Base-by-base conservation (phyloP, 495 filamentous ascomycete species). In the Friedmanniomyces endolithicus region DNA sequence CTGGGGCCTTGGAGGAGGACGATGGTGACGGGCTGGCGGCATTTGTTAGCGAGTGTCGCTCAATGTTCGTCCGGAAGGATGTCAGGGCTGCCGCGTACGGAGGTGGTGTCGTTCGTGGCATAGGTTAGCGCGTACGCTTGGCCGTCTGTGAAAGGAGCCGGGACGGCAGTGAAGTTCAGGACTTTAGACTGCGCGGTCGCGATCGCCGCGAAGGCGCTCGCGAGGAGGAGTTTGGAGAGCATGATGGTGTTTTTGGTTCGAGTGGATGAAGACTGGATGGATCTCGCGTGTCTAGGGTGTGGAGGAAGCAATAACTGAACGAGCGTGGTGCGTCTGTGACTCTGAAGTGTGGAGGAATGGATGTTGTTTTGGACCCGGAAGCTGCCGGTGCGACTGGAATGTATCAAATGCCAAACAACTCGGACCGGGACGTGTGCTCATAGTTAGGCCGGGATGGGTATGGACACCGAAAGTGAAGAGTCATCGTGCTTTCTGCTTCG, bases 1-100 rank as follows among this genome's bases (percentile, higher is more conserved):
- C n/a, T n/a, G n/a, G 46, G 35, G 25, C 67, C 67, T 55, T 67
- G 50, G 50, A 64, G 62, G 8, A 71, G 64, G 23, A 61, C 57
- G 56, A 71, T 64, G 39, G 64, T 64, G 33, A 68, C 56, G 12
- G 66, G 59, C 62, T 62, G 27, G 43, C 20, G 12, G 3, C 14
- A 9, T 19, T 44, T 51, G 49, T 56, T 22, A 56, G 57, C 23
- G 16, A 25, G 22, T 53, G 12, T 19, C 14, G 31, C 23, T 11
- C 17, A 8, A 17, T 1, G 27, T 34, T 17, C 14, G 22, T n/a
- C 8, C 22, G 16, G n/a, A n/a, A n/a, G n/a, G 17, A 27, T 31
- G 9, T 9, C 4, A 31, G 9, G 27, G 27, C 27, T 31, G 27
- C 27, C 11, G 17, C 60, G 50, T 46, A 63, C 60, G 14, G 53